A percentile compares a stretch with the other conserved stretches of the same genome.
Conservation (phyloP, 2,329 filamentous ascomycete genomes). For the Harringtonia lauricola region DNA sequence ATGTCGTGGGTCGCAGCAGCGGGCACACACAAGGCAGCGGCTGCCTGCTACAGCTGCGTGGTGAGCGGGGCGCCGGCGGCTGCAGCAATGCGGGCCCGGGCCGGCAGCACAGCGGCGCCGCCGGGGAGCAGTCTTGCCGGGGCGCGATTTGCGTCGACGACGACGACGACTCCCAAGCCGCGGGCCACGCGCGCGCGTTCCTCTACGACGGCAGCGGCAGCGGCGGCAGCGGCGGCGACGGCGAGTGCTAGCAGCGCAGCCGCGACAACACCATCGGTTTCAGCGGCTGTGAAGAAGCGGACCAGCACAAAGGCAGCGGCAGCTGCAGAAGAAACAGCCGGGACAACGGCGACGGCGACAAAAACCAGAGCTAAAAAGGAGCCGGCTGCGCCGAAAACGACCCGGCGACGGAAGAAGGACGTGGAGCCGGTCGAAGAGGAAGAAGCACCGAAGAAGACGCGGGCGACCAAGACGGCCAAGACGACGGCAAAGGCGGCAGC, state of each 20-base stretch:
- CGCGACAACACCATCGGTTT: too few species aligned
- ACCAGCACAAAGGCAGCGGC: conserved; percentile 10
- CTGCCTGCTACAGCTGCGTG: conserved; percentile 9
- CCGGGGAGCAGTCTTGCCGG: neutral
- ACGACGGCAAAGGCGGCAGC: neutral
- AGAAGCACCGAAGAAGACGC: conserved; percentile 3
- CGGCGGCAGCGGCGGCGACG: conserved; percentile 1
- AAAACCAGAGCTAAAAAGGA: neutral
- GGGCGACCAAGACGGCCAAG: neutral
- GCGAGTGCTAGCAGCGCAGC: too few species aligned
- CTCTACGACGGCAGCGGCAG: conserved; percentile 1
- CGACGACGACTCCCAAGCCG: conserved; percentile 5
- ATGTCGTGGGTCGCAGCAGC: conserved; percentile 12
- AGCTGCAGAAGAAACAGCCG: neutral
- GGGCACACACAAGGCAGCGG: conserved; percentile 6
- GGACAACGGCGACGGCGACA: neutral
- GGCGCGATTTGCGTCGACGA: conserved; percentile 7
- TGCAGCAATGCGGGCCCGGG: too few species aligned
- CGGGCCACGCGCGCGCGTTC: conserved; percentile 2
- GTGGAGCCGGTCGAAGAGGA: neutral
- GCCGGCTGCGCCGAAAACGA: neutral
- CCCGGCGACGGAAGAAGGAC: neutral
- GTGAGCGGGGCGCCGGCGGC: conserved; percentile 5
- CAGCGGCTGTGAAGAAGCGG: too few species aligned
- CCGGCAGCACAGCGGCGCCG: conserved; percentile 1